phyloP scores from a whole-genome alignment of 306 rosid genomes.

The Vigna radiata region DNA sequence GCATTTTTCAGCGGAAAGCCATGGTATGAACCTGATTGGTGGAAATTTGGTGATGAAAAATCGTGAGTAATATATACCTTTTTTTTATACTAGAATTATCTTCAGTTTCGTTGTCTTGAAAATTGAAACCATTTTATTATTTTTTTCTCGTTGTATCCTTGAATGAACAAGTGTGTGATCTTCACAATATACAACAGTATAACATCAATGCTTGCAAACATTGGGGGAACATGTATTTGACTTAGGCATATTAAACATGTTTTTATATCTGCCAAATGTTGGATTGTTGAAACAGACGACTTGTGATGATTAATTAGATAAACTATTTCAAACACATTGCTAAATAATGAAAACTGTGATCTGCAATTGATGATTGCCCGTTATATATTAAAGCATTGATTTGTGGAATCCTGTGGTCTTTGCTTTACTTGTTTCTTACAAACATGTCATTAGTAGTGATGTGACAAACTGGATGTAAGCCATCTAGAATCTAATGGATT shows the following conservation, averaged over 20 bases:
- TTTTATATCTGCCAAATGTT: conserved; percentile 7
- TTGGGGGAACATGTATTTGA: conserved; percentile 28
- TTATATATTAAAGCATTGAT: not conserved
- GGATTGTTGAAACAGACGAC: conserved; percentile 19
- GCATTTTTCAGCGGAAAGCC: conserved; percentile 75
- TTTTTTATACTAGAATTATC: conserved; percentile 13
- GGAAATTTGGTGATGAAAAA: conserved; percentile 99
- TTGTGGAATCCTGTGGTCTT: conserved; percentile 5
- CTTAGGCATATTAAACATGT: conserved; percentile 28
- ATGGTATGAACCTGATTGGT: conserved; percentile 99
- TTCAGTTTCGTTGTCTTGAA: not conserved
- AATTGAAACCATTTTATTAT: conserved; percentile 5
- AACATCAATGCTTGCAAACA: conserved; percentile 9
- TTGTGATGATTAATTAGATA: not conserved
- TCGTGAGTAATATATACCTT: conserved; percentile 68
- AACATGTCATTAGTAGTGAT: conserved; percentile 4
- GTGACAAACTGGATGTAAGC: conserved; percentile 14
- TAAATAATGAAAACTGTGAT: conserved; percentile 26
- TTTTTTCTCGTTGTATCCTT: conserved; percentile 18
- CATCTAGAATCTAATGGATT: not conserved
- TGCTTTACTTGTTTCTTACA: conserved; percentile 19
- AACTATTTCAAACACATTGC: not conserved
- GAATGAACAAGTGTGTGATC: conserved; percentile 18
- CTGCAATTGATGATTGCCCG: conserved; percentile 6
- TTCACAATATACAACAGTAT: conserved; percentile 8